A percentile compares a stretch with the other conserved stretches of the same genome.
Conservation (phyloP, 306 rosid genomes). For the Fagus crenata region DNA sequence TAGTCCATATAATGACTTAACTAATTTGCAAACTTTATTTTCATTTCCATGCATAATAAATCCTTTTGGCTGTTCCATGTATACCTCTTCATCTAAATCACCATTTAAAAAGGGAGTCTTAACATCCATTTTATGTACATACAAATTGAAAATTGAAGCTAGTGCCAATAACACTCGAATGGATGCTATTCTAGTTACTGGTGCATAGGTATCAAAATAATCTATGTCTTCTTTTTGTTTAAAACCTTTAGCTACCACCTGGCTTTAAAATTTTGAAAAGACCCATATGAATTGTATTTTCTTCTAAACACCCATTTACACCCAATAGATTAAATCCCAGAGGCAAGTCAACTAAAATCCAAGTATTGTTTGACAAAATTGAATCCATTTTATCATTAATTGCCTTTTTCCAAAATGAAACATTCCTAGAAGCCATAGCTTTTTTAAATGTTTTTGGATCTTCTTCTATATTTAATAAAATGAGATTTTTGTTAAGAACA, state of each 20-base stretch:
- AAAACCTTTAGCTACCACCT: background rate
- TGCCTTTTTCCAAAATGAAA: background rate
- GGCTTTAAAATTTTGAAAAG: background rate
- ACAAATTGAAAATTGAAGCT: too few species aligned
- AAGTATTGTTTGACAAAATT: background rate
- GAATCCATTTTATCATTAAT: background rate
- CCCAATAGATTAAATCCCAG: background rate
- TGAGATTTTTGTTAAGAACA: background rate
- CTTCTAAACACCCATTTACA: background rate
- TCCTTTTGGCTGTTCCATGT: background rate
- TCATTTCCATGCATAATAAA: background rate
- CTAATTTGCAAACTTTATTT: background rate
- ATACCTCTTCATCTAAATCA: too few species aligned
- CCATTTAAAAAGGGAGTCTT: too few species aligned
- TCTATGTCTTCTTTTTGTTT: background rate
- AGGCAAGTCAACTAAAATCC: background rate
- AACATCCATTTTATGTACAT: too few species aligned
- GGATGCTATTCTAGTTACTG: too few species aligned
- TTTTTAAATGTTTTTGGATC: too few species aligned
- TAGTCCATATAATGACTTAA: background rate
- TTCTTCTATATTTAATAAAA: too few species aligned
- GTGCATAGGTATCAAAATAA: background rate
- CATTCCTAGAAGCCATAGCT: background rate
- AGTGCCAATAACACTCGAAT: too few species aligned
- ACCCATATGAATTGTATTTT: background rate